These are phyloP conservation scores for Rhizophora apiculata DNA, from an alignment of 345 rosid species.

Conservation along the genomic window DNA sequence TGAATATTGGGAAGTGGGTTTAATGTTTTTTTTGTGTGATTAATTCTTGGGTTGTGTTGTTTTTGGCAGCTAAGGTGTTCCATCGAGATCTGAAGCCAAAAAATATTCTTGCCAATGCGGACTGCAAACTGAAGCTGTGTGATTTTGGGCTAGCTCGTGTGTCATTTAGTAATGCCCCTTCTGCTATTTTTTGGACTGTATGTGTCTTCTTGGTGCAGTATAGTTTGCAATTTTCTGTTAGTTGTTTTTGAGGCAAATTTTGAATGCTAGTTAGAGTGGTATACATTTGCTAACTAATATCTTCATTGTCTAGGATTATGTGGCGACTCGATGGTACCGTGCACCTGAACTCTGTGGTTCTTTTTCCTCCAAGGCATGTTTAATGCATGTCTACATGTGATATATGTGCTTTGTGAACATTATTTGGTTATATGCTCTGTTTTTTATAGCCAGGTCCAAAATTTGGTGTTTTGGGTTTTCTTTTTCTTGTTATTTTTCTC, in stretches of 20 bases:
- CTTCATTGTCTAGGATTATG: constrained; percentile 78
- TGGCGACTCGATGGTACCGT: constrained; percentile 99
- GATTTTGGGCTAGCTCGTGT: constrained; percentile 98
- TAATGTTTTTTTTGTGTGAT: constrained; percentile 1
- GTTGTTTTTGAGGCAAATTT: not conserved
- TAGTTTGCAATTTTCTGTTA: not conserved
- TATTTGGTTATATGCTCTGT: not conserved
- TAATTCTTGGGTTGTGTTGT: constrained; percentile 2
- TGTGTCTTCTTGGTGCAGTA: constrained; percentile 38
- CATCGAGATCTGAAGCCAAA: constrained; percentile 95
- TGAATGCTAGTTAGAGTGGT: not conserved
- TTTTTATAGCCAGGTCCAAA: not conserved
- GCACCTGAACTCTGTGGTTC: constrained; percentile 99
- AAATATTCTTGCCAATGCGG: constrained; percentile 94
- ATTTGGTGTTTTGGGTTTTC: not conserved
- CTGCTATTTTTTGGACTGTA: constrained; percentile 99
- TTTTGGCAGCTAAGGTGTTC: constrained; percentile 76
- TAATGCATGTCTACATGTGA: constrained; percentile 2
- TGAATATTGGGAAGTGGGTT: not conserved
- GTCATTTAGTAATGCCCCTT: constrained; percentile 82
- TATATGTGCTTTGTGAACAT: not conserved
- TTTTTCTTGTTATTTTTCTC: not conserved
- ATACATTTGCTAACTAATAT: constrained; percentile 27
- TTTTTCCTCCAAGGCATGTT: constrained; percentile 76
- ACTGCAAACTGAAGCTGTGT: constrained; percentile 96